These are phyloP conservation scores for Monilinia fructicola DNA, from an alignment of 2,329 filamentous ascomycete genomes.

Conservation along the genomic window DNA sequence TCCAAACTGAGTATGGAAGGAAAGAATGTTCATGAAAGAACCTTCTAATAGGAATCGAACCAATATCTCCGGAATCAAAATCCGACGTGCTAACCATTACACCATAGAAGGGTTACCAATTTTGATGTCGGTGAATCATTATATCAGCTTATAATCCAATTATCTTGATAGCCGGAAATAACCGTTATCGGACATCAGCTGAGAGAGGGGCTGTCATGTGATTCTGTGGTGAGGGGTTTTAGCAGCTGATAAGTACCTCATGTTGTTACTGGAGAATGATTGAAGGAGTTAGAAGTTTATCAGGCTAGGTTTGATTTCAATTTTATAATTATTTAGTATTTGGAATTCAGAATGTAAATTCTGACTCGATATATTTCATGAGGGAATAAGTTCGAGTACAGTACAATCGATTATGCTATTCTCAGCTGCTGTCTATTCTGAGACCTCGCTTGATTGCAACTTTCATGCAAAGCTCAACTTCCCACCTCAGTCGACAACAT, in stretches of 20 bases:
- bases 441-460: constrained; percentile 19
- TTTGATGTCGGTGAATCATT: rapidly evolving
- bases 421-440: constrained; percentile 5
- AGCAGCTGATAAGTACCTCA: not conserved
- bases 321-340: not conserved
- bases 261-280: too few relatives aligned
- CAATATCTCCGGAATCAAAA: constrained; percentile 26
- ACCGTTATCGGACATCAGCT: not conserved
- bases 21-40: constrained; percentile 17
- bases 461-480: not conserved
- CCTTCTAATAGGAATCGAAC: constrained; percentile 26
- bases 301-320: not conserved
- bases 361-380: not conserved
- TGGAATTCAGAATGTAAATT: not conserved
- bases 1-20: constrained; percentile 10
- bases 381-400: not conserved
- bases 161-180: not conserved
- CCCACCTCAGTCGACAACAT: not conserved
- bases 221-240: not conserved
- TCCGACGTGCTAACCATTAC: constrained; percentile 24
- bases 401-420: not conserved
- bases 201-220: not conserved
- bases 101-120: constrained; percentile 18
- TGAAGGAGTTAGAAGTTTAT: not conserved
- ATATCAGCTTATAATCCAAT: not conserved